Percentiles rank a stretch among this genome's conserved stretches.
Evolutionary conservation across 371 early-diverging fungal genomes (phyloP).

Genomic region (Globomyces sp.): DNA sequence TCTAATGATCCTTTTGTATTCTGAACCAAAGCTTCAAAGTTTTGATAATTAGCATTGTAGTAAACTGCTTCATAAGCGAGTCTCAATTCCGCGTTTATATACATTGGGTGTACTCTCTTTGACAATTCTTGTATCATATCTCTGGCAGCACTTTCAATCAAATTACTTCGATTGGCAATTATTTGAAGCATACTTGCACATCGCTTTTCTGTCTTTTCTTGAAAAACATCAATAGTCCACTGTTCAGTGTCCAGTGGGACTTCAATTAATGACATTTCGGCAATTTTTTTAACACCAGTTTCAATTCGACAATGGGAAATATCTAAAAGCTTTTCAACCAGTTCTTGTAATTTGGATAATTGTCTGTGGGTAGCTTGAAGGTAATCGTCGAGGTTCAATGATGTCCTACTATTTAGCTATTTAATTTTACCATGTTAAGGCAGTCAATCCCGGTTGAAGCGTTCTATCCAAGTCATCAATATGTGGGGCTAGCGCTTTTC

Average conservation of each 20-base stretch:
- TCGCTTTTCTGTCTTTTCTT: slow-evolving; percentile 52
- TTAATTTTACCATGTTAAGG: slow-evolving; percentile 48
- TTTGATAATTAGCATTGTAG: slow-evolving; percentile 55
- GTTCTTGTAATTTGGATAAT: slow-evolving; percentile 50
- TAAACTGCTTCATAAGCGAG: slow-evolving; percentile 57
- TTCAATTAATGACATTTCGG: slow-evolving; percentile 52
- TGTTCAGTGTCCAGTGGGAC: slow-evolving; percentile 57
- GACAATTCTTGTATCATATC: slow-evolving; percentile 53
- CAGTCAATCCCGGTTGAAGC: slow-evolving; percentile 56
- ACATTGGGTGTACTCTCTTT: slow-evolving; percentile 40
- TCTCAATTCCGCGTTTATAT: slow-evolving; percentile 40
- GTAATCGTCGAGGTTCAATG: slow-evolving; percentile 55
- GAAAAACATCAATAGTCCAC: slow-evolving; percentile 59
- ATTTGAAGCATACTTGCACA: slow-evolving; percentile 43
- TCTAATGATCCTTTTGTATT: slow-evolving; percentile 60
- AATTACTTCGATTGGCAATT: slow-evolving; percentile 54
- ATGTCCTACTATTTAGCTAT: slow-evolving; percentile 34
- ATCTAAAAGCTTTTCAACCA: slow-evolving; percentile 57
- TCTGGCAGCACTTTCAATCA: slow-evolving; percentile 55
- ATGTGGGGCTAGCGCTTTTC: slow-evolving; percentile 54
- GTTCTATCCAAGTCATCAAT: slow-evolving; percentile 54
- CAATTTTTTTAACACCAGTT: slow-evolving; percentile 45
- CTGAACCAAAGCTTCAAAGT: slow-evolving; percentile 58
- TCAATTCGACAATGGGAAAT: slow-evolving; percentile 57
- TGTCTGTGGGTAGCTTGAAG: slow-evolving; percentile 44